These are phyloP conservation scores for Bacidia rubella DNA, from an alignment of 495 filamentous ascomycete genomes.

Conservation along the genomic window DNA sequence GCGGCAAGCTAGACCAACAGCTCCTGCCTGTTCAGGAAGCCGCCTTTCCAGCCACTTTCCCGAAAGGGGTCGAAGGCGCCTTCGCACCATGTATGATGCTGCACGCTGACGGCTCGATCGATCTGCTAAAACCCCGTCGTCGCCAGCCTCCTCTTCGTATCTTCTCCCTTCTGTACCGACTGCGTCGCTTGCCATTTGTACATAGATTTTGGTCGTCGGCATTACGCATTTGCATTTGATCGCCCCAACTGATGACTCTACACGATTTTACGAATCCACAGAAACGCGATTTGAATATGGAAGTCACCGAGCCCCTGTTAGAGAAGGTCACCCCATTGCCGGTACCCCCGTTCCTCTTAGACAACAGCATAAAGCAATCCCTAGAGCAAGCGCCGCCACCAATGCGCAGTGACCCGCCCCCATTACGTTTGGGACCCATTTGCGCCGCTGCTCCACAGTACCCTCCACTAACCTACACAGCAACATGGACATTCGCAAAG, in stretches of 20 bases:
- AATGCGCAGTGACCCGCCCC: background rate
- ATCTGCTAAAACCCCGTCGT: too few species aligned
- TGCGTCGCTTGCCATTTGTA: background rate
- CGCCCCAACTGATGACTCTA: background rate
- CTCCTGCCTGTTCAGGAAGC: too few species aligned
- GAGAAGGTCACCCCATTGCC: slow-evolving; percentile 1
- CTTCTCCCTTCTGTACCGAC: background rate
- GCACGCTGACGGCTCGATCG: too few species aligned
- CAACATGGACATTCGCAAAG: slow-evolving; percentile 18
- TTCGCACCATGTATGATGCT: too few species aligned
- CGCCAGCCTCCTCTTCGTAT: background rate
- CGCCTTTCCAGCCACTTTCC: too few species aligned
- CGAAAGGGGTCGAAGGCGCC: too few species aligned
- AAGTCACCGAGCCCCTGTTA: background rate
- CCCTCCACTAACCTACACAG: slow-evolving; percentile 3
- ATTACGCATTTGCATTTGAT: background rate
- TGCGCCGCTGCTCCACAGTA: background rate
- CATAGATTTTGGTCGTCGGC: background rate
- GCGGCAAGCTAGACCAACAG: too few species aligned
- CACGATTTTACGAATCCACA: background rate
- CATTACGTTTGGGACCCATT: slow-evolving; percentile 6
- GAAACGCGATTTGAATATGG: background rate
- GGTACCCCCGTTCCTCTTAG: slow-evolving; percentile 14
- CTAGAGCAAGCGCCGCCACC: slow-evolving; percentile 9
- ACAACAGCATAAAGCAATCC: slow-evolving; percentile 3